Conservation (phyloP, 306 rosid species). For the Glycine soja region DNA sequence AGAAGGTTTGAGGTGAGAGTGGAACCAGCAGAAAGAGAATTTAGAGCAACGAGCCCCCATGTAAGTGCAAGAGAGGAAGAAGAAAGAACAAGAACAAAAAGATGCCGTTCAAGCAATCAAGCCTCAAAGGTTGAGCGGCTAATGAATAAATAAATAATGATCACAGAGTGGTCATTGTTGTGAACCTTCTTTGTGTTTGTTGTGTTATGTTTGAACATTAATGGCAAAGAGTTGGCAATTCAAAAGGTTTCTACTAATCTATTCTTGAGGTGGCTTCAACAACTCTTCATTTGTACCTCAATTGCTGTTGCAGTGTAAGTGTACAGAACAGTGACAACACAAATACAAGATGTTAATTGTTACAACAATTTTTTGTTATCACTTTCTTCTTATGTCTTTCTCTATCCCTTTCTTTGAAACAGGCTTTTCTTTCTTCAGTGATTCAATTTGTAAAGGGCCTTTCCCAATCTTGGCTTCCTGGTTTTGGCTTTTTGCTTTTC, state of each 20-base stretch:
- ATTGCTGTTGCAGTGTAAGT: slow-evolving; percentile 25
- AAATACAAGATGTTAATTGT: slow-evolving; percentile 8
- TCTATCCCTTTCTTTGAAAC: background rate
- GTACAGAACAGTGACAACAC: slow-evolving; percentile 34
- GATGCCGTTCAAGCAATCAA: slow-evolving; percentile 3
- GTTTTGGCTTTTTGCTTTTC: slow-evolving; percentile 49
- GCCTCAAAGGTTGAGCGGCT: slow-evolving; percentile 19
- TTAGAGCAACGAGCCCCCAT: slow-evolving; percentile 97
- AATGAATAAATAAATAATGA: slow-evolving; percentile 38
- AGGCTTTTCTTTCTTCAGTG: slow-evolving; percentile 32
- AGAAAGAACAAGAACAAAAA: slow-evolving; percentile 27
- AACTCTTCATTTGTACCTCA: background rate
- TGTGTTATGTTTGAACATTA: slow-evolving; percentile 36
- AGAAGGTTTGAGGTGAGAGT: slow-evolving; percentile 80
- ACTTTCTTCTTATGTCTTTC: background rate
- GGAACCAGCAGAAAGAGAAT: slow-evolving; percentile 89
- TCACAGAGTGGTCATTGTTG: slow-evolving; percentile 51
- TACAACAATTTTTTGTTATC: background rate
- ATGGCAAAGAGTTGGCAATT: slow-evolving; percentile 38
- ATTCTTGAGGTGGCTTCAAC: slow-evolving; percentile 34
- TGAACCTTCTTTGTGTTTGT: slow-evolving; percentile 30
- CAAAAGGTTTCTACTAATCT: slow-evolving; percentile 22
- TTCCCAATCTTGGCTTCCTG: slow-evolving; percentile 46
- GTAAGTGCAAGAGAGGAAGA: slow-evolving; percentile 12
- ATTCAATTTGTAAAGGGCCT: slow-evolving; percentile 47